phyloP scores from a whole-genome alignment of 1,284 basidiomycete genomes.

The Ceratobasidium sp. region DNA sequence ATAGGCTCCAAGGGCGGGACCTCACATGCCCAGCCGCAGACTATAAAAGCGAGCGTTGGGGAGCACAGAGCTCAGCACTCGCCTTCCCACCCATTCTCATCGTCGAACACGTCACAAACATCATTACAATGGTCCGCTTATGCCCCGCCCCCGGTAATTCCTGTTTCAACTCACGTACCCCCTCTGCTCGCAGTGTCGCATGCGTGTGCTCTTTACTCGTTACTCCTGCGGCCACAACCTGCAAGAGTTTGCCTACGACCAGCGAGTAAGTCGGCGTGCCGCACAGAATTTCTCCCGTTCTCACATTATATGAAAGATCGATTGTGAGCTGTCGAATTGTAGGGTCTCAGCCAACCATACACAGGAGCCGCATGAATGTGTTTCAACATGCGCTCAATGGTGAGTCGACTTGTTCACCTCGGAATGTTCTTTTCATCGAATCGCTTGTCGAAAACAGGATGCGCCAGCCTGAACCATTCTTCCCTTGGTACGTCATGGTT shows the following conservation, averaged over 20 bases:
- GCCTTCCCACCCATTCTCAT: conserved; percentile 15
- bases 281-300: background rate
- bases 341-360: conserved; percentile 31
- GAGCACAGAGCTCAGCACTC: conserved; percentile 19
- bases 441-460: background rate
- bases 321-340: conserved; percentile 37
- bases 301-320: conserved; percentile 27
- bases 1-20: conserved; percentile 16
- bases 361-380: conserved; percentile 36
- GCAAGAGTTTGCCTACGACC: conserved; percentile 37
- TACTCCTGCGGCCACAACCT: conserved; percentile 38
- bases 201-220: conserved; percentile 40
- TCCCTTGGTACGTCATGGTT: conserved; percentile 22
- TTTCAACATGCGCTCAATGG: conserved; percentile 25
- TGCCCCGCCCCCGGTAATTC: background rate
- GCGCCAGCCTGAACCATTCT: conserved; percentile 39
- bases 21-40: background rate
- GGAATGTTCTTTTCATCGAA: background rate
- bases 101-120: conserved; percentile 6
- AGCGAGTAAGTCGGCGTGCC: conserved; percentile 21
- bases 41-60: conserved; percentile 29
- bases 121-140: conserved; percentile 16
- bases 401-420: background rate
- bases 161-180: conserved; percentile 7
- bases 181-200: conserved; percentile 22